Evolutionary conservation across 108 stramenopile genomes (phyloP).

Genomic region (Skeletonema tropicum): DNA sequence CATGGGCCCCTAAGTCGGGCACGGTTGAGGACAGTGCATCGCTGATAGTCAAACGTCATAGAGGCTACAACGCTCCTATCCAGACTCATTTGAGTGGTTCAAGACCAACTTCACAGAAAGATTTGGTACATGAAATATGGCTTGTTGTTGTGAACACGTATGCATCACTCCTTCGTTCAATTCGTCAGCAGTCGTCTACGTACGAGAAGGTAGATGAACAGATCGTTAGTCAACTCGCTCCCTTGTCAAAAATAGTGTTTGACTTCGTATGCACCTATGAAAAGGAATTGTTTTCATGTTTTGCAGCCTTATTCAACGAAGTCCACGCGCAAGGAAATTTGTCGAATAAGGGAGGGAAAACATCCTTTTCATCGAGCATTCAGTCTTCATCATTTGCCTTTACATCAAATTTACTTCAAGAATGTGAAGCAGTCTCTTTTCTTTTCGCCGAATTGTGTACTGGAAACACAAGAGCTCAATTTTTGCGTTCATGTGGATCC

Average conservation of each 20-base stretch:
- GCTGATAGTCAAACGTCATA: slow-evolving; percentile 11
- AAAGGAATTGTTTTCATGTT: slow-evolving; percentile 38
- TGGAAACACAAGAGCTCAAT: slow-evolving; percentile 26
- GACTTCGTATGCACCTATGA: slow-evolving; percentile 45
- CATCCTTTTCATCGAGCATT: slow-evolving; percentile 36
- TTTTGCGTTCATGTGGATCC: slow-evolving; percentile 15
- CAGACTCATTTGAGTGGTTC: background rate
- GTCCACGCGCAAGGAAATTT: slow-evolving; percentile 9
- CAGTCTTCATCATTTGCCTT: slow-evolving; percentile 36
- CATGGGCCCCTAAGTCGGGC: slow-evolving; percentile 5
- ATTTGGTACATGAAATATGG: slow-evolving; percentile 48
- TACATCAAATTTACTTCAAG: slow-evolving; percentile 40
- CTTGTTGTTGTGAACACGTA: slow-evolving; percentile 23
- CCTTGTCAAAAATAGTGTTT: slow-evolving; percentile 22
- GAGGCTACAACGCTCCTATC: slow-evolving; percentile 24
- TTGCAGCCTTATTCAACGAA: slow-evolving; percentile 28
- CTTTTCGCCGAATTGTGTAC: slow-evolving; percentile 44
- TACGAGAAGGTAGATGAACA: slow-evolving; percentile 34
- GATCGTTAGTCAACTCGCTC: slow-evolving; percentile 24
- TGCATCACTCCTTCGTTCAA: slow-evolving; percentile 38
- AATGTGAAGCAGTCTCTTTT: slow-evolving; percentile 14
- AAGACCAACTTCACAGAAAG: slow-evolving; percentile 18
- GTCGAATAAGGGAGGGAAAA: slow-evolving; percentile 4
- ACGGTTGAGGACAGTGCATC: slow-evolving; percentile 5
- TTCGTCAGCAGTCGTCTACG: slow-evolving; percentile 14